Base-by-base conservation (phyloP, 177 flowering plant species). In the Vitis hybrid region DNA sequence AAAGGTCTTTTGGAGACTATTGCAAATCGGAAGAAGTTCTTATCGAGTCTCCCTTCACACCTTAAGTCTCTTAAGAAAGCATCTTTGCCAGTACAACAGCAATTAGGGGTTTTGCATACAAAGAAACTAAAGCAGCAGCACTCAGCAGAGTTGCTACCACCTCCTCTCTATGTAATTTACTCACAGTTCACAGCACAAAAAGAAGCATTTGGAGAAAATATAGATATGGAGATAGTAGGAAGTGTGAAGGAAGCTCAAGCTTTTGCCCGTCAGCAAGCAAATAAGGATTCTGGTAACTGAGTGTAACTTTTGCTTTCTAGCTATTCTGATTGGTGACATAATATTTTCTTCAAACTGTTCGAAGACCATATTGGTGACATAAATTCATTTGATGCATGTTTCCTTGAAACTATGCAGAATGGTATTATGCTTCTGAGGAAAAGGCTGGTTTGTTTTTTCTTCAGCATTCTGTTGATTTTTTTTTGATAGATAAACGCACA, bases 21-120 rank as follows among this genome's bases (percentile, higher is more conserved):
- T 74, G 86, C 95, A 32, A 89, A 82, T 79, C 75, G 95, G 60
- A 96, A 89, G 82, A 96, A 96, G 80, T 94, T 96, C 75, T 76
- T 96, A 72, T 88, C 97, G 48, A 93, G 97, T 82, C 95, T 96
- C 55, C 99, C 99, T 52, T 94, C 97, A 32, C 97, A 93, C 78
- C 85, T 96, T 65, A 96, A 96, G 79, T 83, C 97, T 56, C 86
- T 96, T 8, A 96, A 92, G 86, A 96, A 96, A 80, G 98, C 95
- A 78, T 96, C 98, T 54, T 80, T 96, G 84, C 99, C 99, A 21
- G 93, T 92, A 45, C 98, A 93, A 77, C 84, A 86, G 67, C 95
- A 94, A 71, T 79, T 96, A 13, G 98, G 99, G 54, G 82, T 91
- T 76, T 80, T 67, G 61, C 93, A 96, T 70, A 79, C 95, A 3